phyloP scores from a whole-genome alignment of 1,284 basidiomycete genomes.

The Bjerkandera adusta region DNA sequence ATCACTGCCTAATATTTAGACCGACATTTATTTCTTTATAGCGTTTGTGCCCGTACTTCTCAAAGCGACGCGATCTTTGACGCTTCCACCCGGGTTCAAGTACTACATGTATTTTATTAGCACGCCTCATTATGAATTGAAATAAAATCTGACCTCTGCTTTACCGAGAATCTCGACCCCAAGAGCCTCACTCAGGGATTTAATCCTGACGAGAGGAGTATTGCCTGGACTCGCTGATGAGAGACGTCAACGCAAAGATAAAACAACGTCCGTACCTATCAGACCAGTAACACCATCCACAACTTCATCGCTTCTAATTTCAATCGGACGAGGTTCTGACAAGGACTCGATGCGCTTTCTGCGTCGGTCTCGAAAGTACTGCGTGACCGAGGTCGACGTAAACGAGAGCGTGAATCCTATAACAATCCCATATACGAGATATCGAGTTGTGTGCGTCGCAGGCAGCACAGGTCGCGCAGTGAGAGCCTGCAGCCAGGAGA shows the following conservation, averaged over 20 bases:
- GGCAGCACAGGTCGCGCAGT: constrained; percentile 15
- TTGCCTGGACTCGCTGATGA: constrained; percentile 59
- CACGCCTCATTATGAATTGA: not conserved
- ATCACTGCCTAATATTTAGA: constrained; percentile 63
- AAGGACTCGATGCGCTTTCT: constrained; percentile 34
- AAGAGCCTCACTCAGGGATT: constrained; percentile 85
- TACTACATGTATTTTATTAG: no score
- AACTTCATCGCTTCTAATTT: constrained; percentile 73
- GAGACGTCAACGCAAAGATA: not conserved
- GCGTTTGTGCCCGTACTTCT: constrained; percentile 55
- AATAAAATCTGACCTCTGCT: constrained; percentile 64
- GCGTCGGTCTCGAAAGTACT: constrained; percentile 46
- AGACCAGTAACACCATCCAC: constrained; percentile 76
- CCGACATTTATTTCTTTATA: not conserved
- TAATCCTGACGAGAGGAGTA: constrained; percentile 91
- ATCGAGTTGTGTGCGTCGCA: constrained; percentile 37
- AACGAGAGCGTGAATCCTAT: constrained; percentile 71
- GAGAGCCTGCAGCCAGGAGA: constrained; percentile 10
- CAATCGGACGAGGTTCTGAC: constrained; percentile 63
- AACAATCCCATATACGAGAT: constrained; percentile 63
- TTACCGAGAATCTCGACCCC: constrained; percentile 97
- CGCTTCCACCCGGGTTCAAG: constrained; percentile 95
- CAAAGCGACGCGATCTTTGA: constrained; percentile 95
- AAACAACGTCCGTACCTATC: constrained; percentile 57
- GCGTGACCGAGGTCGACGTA: constrained; percentile 57